These are phyloP conservation scores for button mushroom (Agaricus bisporus) DNA, from an alignment of 768 basidiomycete species.

Conservation along the genomic window DNA sequence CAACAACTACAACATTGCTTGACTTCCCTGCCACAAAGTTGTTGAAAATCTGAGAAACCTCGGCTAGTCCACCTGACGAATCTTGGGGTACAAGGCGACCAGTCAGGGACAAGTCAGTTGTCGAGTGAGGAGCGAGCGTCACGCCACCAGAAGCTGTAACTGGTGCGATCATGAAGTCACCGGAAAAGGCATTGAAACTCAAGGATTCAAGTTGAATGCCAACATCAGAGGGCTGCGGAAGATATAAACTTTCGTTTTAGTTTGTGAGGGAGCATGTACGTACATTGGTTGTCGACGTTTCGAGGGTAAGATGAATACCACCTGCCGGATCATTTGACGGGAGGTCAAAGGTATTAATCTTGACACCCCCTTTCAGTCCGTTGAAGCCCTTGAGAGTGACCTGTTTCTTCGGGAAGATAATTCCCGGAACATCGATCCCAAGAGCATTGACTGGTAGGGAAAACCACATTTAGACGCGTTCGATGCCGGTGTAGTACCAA, in stretches of 20 bases:
- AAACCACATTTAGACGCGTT: neutral
- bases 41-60: constrained; percentile 64
- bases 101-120: constrained; percentile 43
- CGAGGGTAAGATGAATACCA: constrained; percentile 61
- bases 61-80: constrained; percentile 42
- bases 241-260: neutral
- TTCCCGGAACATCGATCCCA: constrained; percentile 52
- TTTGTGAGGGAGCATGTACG: constrained; percentile 14
- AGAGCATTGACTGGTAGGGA: constrained; percentile 46
- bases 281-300: constrained; percentile 56
- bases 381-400: constrained; percentile 69
- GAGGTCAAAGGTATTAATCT: constrained; percentile 62
- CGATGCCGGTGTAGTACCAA: neutral
- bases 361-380: constrained; percentile 54
- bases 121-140: constrained; percentile 47
- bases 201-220: constrained; percentile 59
- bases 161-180: constrained; percentile 50
- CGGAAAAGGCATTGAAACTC: constrained; percentile 53
- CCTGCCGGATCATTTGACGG: constrained; percentile 67
- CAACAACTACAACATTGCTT: constrained; percentile 52
- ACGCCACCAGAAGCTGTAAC: constrained; percentile 44
- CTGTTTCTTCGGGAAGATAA: constrained; percentile 47
- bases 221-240: constrained; percentile 61
- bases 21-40: constrained; percentile 64
- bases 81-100: constrained; percentile 64